Evolutionary conservation across 345 rosid species (phyloP).

Genomic region (Rhodomyrtus tomentosa): DNA sequence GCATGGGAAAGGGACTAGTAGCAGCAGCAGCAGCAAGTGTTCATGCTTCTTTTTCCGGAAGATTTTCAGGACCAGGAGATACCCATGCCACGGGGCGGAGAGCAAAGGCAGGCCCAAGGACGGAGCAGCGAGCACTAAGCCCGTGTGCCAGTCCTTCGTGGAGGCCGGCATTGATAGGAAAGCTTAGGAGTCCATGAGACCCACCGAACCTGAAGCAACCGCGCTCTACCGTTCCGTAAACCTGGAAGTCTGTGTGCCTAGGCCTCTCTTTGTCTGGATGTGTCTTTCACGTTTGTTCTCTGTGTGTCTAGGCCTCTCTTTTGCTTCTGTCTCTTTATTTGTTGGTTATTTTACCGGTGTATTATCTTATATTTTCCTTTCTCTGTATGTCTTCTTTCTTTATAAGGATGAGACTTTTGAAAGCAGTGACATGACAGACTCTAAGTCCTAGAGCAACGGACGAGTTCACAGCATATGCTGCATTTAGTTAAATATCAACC

Average conservation of each 20-base stretch:
- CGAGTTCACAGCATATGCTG: neutral
- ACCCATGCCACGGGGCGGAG: slow-evolving; percentile 8
- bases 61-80: slow-evolving; percentile 20
- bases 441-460: neutral
- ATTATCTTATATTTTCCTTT: neutral
- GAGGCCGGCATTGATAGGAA: slow-evolving; percentile 24
- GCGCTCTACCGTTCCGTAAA: neutral
- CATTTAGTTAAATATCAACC: neutral
- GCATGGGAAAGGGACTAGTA: neutral
- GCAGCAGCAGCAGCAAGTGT: neutral
- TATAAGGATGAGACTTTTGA: neutral
- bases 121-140: neutral
- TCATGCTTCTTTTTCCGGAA: slow-evolving; percentile 14
- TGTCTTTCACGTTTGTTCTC: neutral
- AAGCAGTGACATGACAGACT: neutral
- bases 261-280: neutral
- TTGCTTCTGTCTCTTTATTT: neutral
- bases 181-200: slow-evolving; percentile 25
- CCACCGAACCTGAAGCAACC: neutral
- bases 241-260: neutral
- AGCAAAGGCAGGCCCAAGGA: slow-evolving; percentile 11
- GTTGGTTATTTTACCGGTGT: neutral
- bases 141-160: neutral
- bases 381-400: neutral
- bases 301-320: neutral